Conservation (phyloP, 768 basidiomycete species). For the Inosperma sp. region DNA sequence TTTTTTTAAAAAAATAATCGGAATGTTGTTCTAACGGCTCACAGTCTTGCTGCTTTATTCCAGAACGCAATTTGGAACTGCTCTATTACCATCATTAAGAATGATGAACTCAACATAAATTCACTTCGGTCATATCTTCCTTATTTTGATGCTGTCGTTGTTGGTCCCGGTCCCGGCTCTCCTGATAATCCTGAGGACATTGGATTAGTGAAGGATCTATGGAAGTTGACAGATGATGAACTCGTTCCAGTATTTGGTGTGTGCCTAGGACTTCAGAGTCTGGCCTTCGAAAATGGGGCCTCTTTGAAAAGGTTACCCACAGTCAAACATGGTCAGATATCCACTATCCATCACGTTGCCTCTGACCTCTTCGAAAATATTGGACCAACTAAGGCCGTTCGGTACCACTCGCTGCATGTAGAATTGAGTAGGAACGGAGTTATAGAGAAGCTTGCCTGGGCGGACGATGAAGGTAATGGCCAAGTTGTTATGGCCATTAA, state of each 20-base stretch:
- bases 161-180: slow-evolving; percentile 81
- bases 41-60: slow-evolving; percentile 70
- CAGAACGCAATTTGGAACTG: slow-evolving; percentile 58
- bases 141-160: slow-evolving; percentile 63
- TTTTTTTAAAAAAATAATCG: background rate
- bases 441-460: slow-evolving; percentile 68
- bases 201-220: slow-evolving; percentile 65
- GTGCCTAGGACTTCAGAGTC: slow-evolving; percentile 77
- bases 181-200: slow-evolving; percentile 58
- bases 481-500: slow-evolving; percentile 69
- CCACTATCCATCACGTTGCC: slow-evolving; percentile 53
- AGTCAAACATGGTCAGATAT: slow-evolving; percentile 81
- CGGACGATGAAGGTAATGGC: slow-evolving; percentile 65
- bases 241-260: slow-evolving; percentile 77
- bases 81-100: slow-evolving; percentile 66
- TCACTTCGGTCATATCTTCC: slow-evolving; percentile 50
- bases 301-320: slow-evolving; percentile 50
- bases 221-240: slow-evolving; percentile 51
- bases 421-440: slow-evolving; percentile 41
- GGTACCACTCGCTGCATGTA: slow-evolving; percentile 78
- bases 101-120: slow-evolving; percentile 52
- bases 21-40: slow-evolving; percentile 1
- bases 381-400: slow-evolving; percentile 53
- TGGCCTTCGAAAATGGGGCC: slow-evolving; percentile 63
- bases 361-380: slow-evolving; percentile 59